Evolutionary conservation across 805 yeast species (phyloP), one percentile per base, ranked within the genome.

Genomic region (Starmerella khaoyaiensis): DNA sequence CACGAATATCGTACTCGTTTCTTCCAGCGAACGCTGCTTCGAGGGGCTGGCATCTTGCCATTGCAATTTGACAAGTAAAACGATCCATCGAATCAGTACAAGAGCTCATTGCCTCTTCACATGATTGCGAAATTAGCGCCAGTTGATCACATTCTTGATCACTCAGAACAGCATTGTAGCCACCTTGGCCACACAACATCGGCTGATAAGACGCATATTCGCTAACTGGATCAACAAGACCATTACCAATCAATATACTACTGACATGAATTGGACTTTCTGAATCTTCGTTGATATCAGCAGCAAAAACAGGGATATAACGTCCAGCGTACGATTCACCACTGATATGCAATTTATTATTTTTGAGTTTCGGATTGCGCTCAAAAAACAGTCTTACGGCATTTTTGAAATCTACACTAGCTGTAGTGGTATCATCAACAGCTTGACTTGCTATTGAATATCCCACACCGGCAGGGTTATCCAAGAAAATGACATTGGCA

Each of bases 261-360:
- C 79, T 63, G 48, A 84, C 65, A 51, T 81, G 72, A 53, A 77
- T 74, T 16, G 68, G 61, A 39, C 73, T 62, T 48, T 63, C 68
- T n/a, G 37, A 48, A 48, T 53, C 68, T 42, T 49, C 60, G 60
- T 63, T 46, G 36, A 73, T 69, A 42, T 71, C 74, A 27, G 67
- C 64, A 16, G 77, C 77, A 51, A 73, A 80, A 8, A 71, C 80
- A 16, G 98, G 98, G 47, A 86, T 79, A 61, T 87, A 86, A 55
- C 83, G 93, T 35, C 96, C 95, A 15, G 87, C 95, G 54, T 86
- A 84, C 7, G 93, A 79, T 57, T 84, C 95, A 48, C 95, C 95
- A 30, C 94, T 78, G 56, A 84, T 79, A 59, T 83, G 94, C 70
- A 84, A 79, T 33, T 67, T 67, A 40, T 41, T 32, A 39, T 67